Base-by-base conservation (phyloP, 257 asterid genomes). In the Solanum sitiens region DNA sequence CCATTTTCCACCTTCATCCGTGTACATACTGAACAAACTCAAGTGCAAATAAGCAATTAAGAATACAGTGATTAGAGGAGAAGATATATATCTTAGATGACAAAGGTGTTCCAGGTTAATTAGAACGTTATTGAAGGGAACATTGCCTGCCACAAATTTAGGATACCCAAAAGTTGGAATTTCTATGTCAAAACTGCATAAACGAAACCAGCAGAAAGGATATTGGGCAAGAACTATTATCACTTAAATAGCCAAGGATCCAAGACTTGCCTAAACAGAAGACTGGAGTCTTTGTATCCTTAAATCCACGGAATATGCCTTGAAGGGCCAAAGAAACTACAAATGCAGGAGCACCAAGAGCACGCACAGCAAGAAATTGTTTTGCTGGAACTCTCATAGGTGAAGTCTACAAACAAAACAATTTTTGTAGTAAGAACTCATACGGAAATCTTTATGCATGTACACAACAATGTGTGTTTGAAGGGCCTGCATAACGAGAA, bases 251-350 rank as follows among this genome's bases (percentile, higher is more conserved):
- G 32, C 70, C 35, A 87, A 71, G 84, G 71, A 33, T 33, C 53
- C 16, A 90, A 79, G 15, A 91, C 96, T 90, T 90, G 93, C 99
- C 98, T 95, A 97, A 89, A 91, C 98, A 97, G 91, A 89, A 90
- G 15, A 95, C 95, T 45, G 99, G 99, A 87, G 98, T 97, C 90
- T 93, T 95, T 7, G 95, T 97, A 92, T 97, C 99, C 95, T 95
- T 97, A 90, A 97, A 94, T 85, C 99, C 99, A 45, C 99, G 98
- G 88, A 95, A 97, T 93, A 97, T 90, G 89, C 99, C 99, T 93
- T 95, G 99, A 89, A 97, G 95, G 83, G 99, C 98, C 95, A 97
- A 93, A 74, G 98, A 95, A 89, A 93, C 96, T 88, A 97, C 99
- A 94, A 91, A 93, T 67, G 99, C 98, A 88, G 99, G 99, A 90